These are phyloP conservation scores for Saturnispora besseyi DNA, from an alignment of 805 yeast genomes.

Conservation along the genomic window DNA sequence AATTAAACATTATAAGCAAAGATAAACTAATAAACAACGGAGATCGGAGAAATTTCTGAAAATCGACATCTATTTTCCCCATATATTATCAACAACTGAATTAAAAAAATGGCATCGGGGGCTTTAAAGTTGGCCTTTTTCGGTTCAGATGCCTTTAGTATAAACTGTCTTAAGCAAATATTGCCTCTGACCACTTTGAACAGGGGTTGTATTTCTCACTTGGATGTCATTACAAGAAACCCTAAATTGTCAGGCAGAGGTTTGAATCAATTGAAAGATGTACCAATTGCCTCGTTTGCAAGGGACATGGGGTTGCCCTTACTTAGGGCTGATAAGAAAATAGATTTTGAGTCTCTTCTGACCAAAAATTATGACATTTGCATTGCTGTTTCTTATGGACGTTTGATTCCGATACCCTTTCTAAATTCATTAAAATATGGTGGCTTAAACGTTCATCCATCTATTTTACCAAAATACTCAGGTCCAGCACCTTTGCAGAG, in stretches of 20 bases:
- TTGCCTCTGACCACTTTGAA: conserved; percentile 17
- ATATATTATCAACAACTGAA: no score
- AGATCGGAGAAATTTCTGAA: background rate
- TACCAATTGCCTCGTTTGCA: conserved; percentile 44
- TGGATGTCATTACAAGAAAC: conserved; percentile 57
- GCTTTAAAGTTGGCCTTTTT: conserved; percentile 48
- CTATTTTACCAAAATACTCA: conserved; percentile 68
- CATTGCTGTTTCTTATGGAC: conserved; percentile 90
- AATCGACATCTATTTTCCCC: background rate
- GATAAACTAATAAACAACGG: background rate
- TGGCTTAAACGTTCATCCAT: conserved; percentile 90
- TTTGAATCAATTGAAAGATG: conserved; percentile 35
- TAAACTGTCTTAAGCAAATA: conserved; percentile 38
- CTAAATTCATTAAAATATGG: conserved; percentile 43
- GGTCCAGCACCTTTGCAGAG: conserved; percentile 90
- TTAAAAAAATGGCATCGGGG: background rate
- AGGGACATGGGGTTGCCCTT: conserved; percentile 27
- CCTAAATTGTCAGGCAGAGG: conserved; percentile 61
- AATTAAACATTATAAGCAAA: background rate
- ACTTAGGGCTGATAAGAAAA: conserved; percentile 42
- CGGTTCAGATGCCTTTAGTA: conserved; percentile 70
- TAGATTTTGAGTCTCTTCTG: conserved; percentile 28
- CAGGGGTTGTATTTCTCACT: conserved; percentile 9
- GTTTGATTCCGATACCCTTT: conserved; percentile 59
- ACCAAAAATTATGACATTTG: conserved; percentile 45